Evolutionary conservation across 768 basidiomycete genomes (phyloP).

Genomic region (Thelephora aurantiotincta): DNA sequence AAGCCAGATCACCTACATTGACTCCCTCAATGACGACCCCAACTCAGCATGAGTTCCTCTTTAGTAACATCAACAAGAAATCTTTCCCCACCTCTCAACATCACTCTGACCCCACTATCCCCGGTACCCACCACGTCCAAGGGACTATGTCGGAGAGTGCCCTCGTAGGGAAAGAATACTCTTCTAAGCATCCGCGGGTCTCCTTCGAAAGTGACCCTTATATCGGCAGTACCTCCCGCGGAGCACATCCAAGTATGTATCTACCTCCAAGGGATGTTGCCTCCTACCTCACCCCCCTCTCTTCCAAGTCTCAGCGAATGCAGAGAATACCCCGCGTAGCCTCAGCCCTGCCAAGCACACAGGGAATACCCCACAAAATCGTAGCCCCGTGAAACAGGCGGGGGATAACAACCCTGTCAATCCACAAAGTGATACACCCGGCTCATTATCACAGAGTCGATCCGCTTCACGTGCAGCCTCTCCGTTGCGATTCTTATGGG

Average conservation of each 20-base stretch:
- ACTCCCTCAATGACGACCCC: no score
- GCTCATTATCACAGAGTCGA: conserved; percentile 15
- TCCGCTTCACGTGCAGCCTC: conserved; percentile 32
- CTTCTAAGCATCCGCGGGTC: conserved; percentile 31
- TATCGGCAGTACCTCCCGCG: conserved; percentile 21
- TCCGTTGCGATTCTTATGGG: conserved; percentile 40
- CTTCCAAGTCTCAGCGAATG: conserved; percentile 5
- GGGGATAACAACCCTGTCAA: not conserved
- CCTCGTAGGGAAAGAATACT: conserved; percentile 20
- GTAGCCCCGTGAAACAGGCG: not conserved
- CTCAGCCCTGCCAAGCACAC: conserved; percentile 2
- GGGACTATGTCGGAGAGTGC: conserved; percentile 23
- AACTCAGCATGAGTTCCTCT: no score
- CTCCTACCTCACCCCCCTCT: conserved; percentile 4
- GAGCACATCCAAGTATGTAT: conserved; percentile 25
- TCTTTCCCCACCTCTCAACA: no score
- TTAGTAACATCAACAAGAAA: no score
- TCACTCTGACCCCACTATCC: conserved; percentile 5
- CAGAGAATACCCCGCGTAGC: not conserved
- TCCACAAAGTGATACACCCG: conserved; percentile 5
- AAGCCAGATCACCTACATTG: no score
- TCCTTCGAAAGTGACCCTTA: conserved; percentile 43
- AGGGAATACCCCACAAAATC: not conserved
- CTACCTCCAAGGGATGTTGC: not conserved
- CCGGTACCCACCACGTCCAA: conserved; percentile 6